phyloP scores from a whole-genome alignment of 345 rosid genomes.

The Aethionema arabicum region DNA sequence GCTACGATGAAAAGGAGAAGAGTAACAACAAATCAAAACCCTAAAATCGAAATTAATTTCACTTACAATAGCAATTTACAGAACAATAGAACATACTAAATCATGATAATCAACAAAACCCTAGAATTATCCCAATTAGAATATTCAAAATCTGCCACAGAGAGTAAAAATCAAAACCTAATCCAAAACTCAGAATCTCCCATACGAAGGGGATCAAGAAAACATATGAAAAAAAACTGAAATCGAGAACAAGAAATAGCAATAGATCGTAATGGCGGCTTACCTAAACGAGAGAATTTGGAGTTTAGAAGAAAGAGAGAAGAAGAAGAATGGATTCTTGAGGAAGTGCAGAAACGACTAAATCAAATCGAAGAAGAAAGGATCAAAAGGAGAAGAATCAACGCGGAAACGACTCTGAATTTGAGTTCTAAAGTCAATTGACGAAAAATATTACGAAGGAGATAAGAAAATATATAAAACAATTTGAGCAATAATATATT shows the following conservation, averaged over 20 bases:
- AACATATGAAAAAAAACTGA: slow-evolving; percentile 11
- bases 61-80: slow-evolving; percentile 5
- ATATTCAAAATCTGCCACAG: not conserved
- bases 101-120: not conserved
- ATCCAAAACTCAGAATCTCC: slow-evolving; percentile 13
- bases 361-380: slow-evolving; percentile 28
- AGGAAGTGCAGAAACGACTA: slow-evolving; percentile 4
- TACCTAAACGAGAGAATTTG: slow-evolving; percentile 11
- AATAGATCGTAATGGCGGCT: slow-evolving; percentile 17
- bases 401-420: slow-evolving; percentile 34
- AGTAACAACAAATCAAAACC: not conserved
- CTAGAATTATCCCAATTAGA: not conserved
- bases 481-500: not conserved
- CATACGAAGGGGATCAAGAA: slow-evolving; percentile 1
- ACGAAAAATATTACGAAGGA: slow-evolving; percentile 11
- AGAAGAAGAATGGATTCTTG: slow-evolving; percentile 12
- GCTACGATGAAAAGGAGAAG: not conserved
- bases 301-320: slow-evolving; percentile 5
- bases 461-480: not conserved
- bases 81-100: not conserved
- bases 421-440: slow-evolving; percentile 20
- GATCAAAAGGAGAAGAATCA: slow-evolving; percentile 10
- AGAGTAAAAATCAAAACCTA: slow-evolving; percentile 1
- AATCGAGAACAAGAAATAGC: slow-evolving; percentile 2
- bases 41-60: not conserved